These are phyloP conservation scores for Ramaria sp. DNA, from an alignment of 768 basidiomycete species.

Conservation along the genomic window DNA sequence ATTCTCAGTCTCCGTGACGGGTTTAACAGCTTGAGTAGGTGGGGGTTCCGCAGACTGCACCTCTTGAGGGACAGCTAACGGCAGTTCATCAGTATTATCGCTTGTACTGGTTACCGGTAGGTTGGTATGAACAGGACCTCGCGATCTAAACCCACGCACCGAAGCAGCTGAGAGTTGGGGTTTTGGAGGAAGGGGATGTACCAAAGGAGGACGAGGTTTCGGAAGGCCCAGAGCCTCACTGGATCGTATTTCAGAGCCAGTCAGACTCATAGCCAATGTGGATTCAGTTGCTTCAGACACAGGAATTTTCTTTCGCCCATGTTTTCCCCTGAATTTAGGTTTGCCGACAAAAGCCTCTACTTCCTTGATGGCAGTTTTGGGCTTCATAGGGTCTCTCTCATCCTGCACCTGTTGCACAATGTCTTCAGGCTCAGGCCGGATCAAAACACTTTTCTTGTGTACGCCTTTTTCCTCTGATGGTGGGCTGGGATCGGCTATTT, in stretches of 20 bases:
- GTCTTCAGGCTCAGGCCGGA: background rate
- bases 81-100: background rate
- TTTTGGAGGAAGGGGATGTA: slow-evolving; percentile 2
- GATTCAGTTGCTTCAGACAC: background rate
- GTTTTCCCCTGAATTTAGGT: background rate
- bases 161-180: slow-evolving; percentile 13
- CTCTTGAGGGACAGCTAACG: background rate
- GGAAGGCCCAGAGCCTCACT: background rate
- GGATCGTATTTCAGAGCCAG: background rate
- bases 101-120: background rate
- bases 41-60: background rate
- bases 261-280: background rate
- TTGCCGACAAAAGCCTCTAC: background rate
- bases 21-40: background rate
- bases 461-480: background rate
- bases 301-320: background rate
- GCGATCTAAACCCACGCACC: slow-evolving; percentile 11
- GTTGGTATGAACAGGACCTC: background rate
- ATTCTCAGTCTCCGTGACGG: background rate
- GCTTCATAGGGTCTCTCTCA: background rate
- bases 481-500: slow-evolving; percentile 22
- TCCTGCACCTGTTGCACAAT: background rate
- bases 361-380: background rate
- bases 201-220: background rate
- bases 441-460: background rate